Conservation (phyloP, 2,329 filamentous ascomycete species). For the Simplicillium aogashimaense region DNA sequence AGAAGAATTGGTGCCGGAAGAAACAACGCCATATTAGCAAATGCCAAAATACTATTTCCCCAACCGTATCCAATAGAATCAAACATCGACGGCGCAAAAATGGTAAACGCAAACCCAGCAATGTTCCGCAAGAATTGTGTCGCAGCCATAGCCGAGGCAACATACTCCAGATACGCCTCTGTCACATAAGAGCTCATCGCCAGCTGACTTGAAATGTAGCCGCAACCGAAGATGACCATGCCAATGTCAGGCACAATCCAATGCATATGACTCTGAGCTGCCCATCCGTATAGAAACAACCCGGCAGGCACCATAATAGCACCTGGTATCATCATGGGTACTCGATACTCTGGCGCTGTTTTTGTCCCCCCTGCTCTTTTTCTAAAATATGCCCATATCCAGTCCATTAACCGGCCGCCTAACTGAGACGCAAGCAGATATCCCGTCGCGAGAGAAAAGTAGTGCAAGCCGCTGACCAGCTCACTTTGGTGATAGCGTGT, state of each 20-base stretch:
- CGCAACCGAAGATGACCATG: constrained; percentile 39
- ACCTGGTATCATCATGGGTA: constrained; percentile 43
- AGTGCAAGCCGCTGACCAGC: constrained; percentile 35
- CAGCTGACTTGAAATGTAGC: constrained; percentile 42
- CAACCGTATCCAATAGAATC: constrained; percentile 11
- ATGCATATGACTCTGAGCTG: constrained; percentile 35
- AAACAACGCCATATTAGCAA: background rate
- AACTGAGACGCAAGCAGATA: constrained; percentile 23
- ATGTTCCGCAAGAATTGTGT: constrained; percentile 11
- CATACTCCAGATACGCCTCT: constrained; percentile 9
- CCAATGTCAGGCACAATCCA: constrained; percentile 53
- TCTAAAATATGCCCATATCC: constrained; percentile 20
- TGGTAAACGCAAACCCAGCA: constrained; percentile 11
- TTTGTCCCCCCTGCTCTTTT: constrained; percentile 1
- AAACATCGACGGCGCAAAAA: constrained; percentile 12
- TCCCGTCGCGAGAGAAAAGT: constrained; percentile 38
- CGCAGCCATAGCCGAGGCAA: constrained; percentile 11
- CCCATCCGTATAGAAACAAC: constrained; percentile 30
- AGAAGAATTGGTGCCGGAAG: background rate
- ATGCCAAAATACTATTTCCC: constrained; percentile 5
- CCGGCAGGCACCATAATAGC: constrained; percentile 29
- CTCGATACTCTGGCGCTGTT: constrained; percentile 33
- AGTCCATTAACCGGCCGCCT: constrained; percentile 25
- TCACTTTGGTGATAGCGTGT: constrained; percentile 33
- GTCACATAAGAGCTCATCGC: constrained; percentile 39